Evolutionary conservation across 345 rosid species (phyloP), one percentile per base, ranked within the genome.

Genomic region (Aquilaria malaccensis): DNA sequence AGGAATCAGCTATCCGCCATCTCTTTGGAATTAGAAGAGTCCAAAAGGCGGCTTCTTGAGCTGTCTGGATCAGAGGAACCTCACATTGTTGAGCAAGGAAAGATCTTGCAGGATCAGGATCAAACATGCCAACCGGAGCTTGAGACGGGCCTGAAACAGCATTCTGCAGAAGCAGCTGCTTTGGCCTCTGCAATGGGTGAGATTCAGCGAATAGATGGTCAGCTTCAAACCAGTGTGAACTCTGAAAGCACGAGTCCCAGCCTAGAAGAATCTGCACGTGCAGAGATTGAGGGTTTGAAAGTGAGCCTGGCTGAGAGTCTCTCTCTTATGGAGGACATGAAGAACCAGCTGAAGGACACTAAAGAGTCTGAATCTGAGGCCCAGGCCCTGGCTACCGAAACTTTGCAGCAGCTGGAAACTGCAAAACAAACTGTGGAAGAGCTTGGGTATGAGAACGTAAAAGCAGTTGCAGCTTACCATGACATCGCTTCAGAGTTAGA

Each of bases 291-390:
- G 53, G 76, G 76, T 62, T 65, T 93, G 79, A 93, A 82, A 77
- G 85, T 69, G 45, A 84, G 86, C 72, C 76, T 89, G 50, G 77
- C 64, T 13, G 85, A 85, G 59, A 81, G 91, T 11, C 78, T 82
- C 46, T 75, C 82, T 43, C 79, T 87, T 4, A 81, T 89, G 31
- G 95, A 86, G 62, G 76, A 76, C 73, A 87, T 94, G 86, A 90
- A 84, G 65, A 81, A 55, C 66, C 83, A 87, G 78, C 85, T 90
- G 11, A 83, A 61, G 71, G 82, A 83, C 56, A 76, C 87, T 74
- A 84, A 82, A 79, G 88, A 83, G 65, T 79, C 97, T 2, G 96
- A 95, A 56, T 80, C 85, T 74, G 74, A 77, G 80, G 96, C 95
- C 61, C 78, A 75, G 47, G 79, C 65, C 30, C 56, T 85, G 52